Base-by-base conservation (phyloP, 805 yeast species). In the Cyberlindnera lachancei region DNA sequence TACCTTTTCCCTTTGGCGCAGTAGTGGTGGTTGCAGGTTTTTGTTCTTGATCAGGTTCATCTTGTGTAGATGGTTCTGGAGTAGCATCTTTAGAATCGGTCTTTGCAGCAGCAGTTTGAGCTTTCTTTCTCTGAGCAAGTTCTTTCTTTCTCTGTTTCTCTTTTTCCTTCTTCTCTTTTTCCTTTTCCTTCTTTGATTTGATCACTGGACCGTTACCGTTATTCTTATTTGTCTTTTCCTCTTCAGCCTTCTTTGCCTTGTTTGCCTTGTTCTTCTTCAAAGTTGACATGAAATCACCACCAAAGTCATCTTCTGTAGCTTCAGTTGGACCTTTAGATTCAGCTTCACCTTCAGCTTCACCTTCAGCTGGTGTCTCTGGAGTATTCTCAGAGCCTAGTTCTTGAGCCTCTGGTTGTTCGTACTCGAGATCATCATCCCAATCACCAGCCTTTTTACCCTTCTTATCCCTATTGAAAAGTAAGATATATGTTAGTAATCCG, bases 111-210 rank as follows among this genome's bases (percentile, higher is more conserved):
- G 19, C 41, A 43, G 52, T 48, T 50, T 38, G 33, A 23, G 41
- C 40, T 60, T 86, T 87, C 73, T 86, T 87, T 61, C 76, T 80
- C 34, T 78, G 82, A 27, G 95, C 95, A 38, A 77, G 73, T 48
- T 85, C 94, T 64, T 85, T 87, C 79, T 90, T 90, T 59, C 78
- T 72, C 48, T 79, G 84, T 68, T 90, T 90, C 55, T 83, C 94
- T 44, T 74, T 76, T 58, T 88, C 95, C 59, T 90, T 94, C 75
- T 84, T 85, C 60, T 92, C 95, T 65, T 79, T 88, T 64, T 90
- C 94, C 63, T 82, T 83, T 53, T 83, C 97, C 63, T 90, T 87
- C 73, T 90, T 92, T 36, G 90, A 75, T 60, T 88, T 86, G 53
- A 87, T 68, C 43, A 75, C 71, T 29, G 90, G 86, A 19, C 73